Conservation (phyloP, 495 filamentous ascomycete species). For the Lentithecium fluviatile region DNA sequence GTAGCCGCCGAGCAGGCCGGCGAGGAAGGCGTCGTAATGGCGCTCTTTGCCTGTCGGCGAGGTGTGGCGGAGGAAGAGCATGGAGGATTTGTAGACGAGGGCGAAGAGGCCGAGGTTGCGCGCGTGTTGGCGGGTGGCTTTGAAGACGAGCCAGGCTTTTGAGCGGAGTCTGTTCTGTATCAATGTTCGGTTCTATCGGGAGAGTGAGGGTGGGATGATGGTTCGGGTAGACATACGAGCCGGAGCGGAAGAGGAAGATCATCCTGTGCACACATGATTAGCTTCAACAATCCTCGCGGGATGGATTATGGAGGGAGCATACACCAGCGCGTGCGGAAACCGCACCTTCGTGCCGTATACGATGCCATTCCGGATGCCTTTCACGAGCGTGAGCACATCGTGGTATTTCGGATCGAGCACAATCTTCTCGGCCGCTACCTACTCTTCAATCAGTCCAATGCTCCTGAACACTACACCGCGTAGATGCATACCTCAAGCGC, state of each 20-base stretch:
- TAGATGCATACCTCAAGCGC: constrained; percentile 22
- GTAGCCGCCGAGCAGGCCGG: constrained; percentile 91
- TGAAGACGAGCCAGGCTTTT: constrained; percentile 73
- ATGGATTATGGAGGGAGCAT: constrained; percentile 28
- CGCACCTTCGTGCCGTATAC: constrained; percentile 98
- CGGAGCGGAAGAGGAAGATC: constrained; percentile 91
- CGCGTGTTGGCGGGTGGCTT: constrained; percentile 87
- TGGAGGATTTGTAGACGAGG: constrained; percentile 77
- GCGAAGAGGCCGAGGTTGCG: constrained; percentile 89
- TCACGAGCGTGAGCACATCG: constrained; percentile 76
- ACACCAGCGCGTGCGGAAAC: constrained; percentile 97
- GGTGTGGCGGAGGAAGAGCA: constrained; percentile 66
- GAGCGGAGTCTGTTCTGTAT: constrained; percentile 60
- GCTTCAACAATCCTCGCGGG: background rate
- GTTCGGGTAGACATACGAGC: constrained; percentile 59
- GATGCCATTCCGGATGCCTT: constrained; percentile 91
- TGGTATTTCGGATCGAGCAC: constrained; percentile 81
- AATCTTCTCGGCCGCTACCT: constrained; percentile 57
- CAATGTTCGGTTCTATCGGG: background rate
- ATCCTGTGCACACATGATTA: constrained; percentile 55
- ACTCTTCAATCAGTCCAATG: background rate
- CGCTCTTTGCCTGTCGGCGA: constrained; percentile 62
- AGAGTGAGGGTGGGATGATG: background rate
- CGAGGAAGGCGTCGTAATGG: constrained; percentile 78
- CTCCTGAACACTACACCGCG: background rate